phyloP scores from a whole-genome alignment of 31 red algal genomes.

The Odonthalia washingtoniensis region DNA sequence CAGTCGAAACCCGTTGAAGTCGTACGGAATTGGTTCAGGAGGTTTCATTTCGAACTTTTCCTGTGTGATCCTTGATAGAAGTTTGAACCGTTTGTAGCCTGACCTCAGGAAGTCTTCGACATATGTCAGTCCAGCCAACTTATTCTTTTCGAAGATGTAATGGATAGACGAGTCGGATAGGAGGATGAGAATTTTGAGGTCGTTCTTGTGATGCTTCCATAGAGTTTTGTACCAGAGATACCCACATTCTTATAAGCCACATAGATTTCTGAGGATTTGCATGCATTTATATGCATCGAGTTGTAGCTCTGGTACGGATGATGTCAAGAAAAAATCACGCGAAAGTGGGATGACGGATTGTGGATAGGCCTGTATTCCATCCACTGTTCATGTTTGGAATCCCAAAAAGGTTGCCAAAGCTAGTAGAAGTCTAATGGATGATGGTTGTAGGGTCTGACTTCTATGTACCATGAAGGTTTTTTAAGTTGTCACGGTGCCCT shows the following conservation, averaged over 20 bases:
- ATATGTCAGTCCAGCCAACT: slow-evolving; percentile 11
- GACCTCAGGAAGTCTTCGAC: slow-evolving; percentile 34
- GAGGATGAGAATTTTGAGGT: slow-evolving; percentile 15
- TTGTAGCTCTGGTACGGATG: slow-evolving; percentile 36
- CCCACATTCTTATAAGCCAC: slow-evolving; percentile 29
- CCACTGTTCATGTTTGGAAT: slow-evolving; percentile 26
- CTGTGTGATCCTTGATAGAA: background rate
- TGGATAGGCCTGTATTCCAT: slow-evolving; percentile 45
- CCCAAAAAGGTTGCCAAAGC: background rate
- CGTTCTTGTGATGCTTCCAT: background rate
- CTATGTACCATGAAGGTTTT: slow-evolving; percentile 48
- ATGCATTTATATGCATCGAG: slow-evolving; percentile 37
- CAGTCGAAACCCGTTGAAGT: too few relatives aligned
- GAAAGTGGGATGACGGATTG: slow-evolving; percentile 16
- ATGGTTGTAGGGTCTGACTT: slow-evolving; percentile 28
- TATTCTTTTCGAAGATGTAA: background rate
- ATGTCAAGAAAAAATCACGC: slow-evolving; percentile 38
- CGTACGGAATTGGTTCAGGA: too few relatives aligned
- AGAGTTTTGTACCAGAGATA: slow-evolving; percentile 35
- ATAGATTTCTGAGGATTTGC: slow-evolving; percentile 34
- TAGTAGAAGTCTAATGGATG: slow-evolving; percentile 38
- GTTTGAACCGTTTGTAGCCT: background rate
- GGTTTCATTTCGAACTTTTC: slow-evolving; percentile 5
- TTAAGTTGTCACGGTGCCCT: slow-evolving; percentile 33
- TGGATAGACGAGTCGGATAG: slow-evolving; percentile 47